Percentiles rank a stretch among this genome's conserved stretches.
phyloP scores from a whole-genome alignment of 441 rosid genomes.

The Euphorbia schlechtendalii region DNA sequence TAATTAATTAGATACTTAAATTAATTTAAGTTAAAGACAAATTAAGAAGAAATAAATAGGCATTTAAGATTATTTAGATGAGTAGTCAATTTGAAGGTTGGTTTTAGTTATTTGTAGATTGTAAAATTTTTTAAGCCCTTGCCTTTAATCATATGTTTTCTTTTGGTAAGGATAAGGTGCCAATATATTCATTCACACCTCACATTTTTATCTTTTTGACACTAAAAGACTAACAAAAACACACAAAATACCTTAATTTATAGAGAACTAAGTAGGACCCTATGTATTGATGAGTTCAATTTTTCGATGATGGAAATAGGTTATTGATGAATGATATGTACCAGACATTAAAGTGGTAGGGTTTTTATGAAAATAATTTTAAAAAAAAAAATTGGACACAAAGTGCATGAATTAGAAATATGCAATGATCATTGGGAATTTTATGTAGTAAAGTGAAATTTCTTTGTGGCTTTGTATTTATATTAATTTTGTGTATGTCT shows the following conservation, averaged over 20 bases:
- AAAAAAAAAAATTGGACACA: constrained; percentile 4
- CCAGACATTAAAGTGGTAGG: constrained; percentile 26
- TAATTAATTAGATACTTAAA: neutral
- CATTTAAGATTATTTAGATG: neutral
- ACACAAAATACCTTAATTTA: constrained; percentile 15
- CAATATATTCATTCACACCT: constrained; percentile 8
- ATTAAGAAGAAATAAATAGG: too few relatives aligned
- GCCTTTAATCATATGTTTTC: neutral
- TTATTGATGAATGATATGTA: constrained; percentile 14
- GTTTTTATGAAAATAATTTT: neutral
- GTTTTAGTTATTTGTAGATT: neutral
- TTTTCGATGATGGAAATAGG: constrained; percentile 17
- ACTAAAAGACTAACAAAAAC: constrained; percentile 11
- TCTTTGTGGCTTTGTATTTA: neutral
- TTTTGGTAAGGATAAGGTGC: constrained; percentile 15
- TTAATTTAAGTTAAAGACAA: neutral
- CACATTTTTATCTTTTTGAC: constrained; percentile 4
- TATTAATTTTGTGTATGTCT: neutral
- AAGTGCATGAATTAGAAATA: constrained; percentile 9
- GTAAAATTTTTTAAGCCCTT: neutral
- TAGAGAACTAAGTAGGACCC: constrained; percentile 22
- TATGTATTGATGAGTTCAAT: neutral
- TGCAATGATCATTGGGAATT: constrained; percentile 6
- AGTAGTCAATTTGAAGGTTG: constrained; percentile 10
- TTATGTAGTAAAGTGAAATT: neutral